Percentiles rank a stretch among this genome's conserved stretches.
These are phyloP conservation scores for Taphrina pruni DNA, from an alignment of 1,139 yeast species.

Conservation along the genomic window DNA sequence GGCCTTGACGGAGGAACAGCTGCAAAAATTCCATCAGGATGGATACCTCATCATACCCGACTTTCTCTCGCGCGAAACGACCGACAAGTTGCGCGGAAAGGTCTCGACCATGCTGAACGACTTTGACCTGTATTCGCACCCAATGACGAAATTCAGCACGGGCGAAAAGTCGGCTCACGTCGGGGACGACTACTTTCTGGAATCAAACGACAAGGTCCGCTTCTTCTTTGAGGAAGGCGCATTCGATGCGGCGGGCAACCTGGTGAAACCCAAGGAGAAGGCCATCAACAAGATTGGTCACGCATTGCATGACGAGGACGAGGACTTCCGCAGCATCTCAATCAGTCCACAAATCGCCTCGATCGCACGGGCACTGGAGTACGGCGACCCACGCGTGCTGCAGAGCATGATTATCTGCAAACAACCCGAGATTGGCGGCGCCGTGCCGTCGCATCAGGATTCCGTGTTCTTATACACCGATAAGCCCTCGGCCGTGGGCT, in stretches of 20 bases:
- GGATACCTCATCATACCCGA: constrained; percentile 69
- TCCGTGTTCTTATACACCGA: constrained; percentile 73
- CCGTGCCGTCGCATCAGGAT: constrained; percentile 81
- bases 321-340: constrained; percentile 59
- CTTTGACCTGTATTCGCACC: constrained; percentile 66
- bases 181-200: constrained; percentile 74
- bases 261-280: constrained; percentile 60
- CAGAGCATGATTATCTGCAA: constrained; percentile 83
- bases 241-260: constrained; percentile 60
- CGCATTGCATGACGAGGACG: constrained; percentile 67
- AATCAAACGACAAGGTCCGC: constrained; percentile 70
- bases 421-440: constrained; percentile 75
- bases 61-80: constrained; percentile 58
- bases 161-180: constrained; percentile 60
- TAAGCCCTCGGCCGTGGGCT: constrained; percentile 76
- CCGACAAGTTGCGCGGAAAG: constrained; percentile 55
- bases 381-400: constrained; percentile 69
- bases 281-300: constrained; percentile 83
- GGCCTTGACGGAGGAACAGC: constrained; percentile 47
- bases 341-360: constrained; percentile 59
- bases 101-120: constrained; percentile 58
- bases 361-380: constrained; percentile 62
- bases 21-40: constrained; percentile 57
- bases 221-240: constrained; percentile 79
- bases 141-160: constrained; percentile 73